Conservation (phyloP, 1,284 basidiomycete genomes). For the Veloboletus limbatus region DNA sequence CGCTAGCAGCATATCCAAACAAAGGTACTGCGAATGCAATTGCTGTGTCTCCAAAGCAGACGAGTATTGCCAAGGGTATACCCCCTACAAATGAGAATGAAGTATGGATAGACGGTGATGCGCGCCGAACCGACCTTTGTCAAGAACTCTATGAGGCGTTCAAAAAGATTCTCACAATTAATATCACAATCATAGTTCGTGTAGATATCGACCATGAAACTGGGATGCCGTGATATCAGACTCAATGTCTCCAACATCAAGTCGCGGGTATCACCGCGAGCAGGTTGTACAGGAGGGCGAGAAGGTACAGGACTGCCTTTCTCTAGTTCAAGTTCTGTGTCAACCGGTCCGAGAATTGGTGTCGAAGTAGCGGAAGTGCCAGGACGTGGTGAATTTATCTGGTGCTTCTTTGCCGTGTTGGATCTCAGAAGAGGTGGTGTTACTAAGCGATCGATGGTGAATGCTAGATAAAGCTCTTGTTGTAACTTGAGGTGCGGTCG, state of each 20-base stretch:
- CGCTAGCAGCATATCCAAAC: constrained; percentile 84
- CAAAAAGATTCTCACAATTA: constrained; percentile 95
- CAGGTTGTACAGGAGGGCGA: constrained; percentile 64
- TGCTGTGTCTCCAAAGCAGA: constrained; percentile 70
- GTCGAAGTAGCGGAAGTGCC: constrained; percentile 51
- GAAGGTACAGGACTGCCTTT: constrained; percentile 53
- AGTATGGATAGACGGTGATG: background rate
- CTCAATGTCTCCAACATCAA: constrained; percentile 87
- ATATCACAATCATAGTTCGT: constrained; percentile 97
- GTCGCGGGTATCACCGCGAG: constrained; percentile 86
- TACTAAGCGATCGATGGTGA: constrained; percentile 88
- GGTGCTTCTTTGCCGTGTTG: constrained; percentile 30
- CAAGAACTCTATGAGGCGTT: constrained; percentile 87
- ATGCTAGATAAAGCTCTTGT: constrained; percentile 92
- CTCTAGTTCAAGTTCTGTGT: constrained; percentile 47
- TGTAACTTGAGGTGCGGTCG: constrained; percentile 90
- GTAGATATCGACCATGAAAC: constrained; percentile 95
- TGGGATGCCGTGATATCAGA: constrained; percentile 76
- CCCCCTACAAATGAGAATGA: constrained; percentile 50
- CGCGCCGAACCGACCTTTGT: constrained; percentile 56
- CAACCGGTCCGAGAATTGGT: constrained; percentile 43
- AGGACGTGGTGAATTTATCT: constrained; percentile 51
- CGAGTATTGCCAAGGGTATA: constrained; percentile 64
- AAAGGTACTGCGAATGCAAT: constrained; percentile 81
- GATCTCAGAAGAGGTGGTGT: constrained; percentile 41